phyloP scores from a whole-genome alignment of 1,284 basidiomycete species.

The Schizophyllum commune region DNA sequence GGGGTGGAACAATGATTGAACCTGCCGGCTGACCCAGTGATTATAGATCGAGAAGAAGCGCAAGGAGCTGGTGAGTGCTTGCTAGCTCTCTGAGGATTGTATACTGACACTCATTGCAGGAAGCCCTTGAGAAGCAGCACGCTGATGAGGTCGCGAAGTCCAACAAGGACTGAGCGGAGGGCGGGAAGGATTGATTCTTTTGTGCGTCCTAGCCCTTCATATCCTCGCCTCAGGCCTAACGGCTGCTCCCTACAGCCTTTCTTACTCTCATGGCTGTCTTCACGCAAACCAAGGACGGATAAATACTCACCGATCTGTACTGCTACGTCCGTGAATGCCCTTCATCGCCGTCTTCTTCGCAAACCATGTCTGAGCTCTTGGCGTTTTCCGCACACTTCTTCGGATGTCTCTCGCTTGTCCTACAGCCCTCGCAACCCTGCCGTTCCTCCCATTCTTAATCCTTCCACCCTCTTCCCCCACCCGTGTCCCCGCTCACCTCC shows the following conservation, averaged over 20 bases:
- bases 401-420: too few species aligned
- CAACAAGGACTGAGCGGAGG: conserved; percentile 3
- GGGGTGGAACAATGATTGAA: neutral
- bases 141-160: conserved; percentile 18
- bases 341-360: neutral
- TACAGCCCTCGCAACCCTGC: too few species aligned
- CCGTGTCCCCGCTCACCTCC: too few species aligned
- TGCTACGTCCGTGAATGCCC: neutral
- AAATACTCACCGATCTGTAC: neutral
- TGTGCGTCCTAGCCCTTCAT: neutral
- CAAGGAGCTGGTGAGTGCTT: conserved; percentile 40
- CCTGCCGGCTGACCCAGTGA: conserved; percentile 1
- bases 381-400: too few species aligned
- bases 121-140: conserved; percentile 31
- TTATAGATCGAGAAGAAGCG: conserved; percentile 50
- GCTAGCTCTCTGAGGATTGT: conserved; percentile 2
- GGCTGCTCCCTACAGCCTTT: neutral
- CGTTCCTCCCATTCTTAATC: too few species aligned
- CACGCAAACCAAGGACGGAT: conserved; percentile 10
- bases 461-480: too few species aligned
- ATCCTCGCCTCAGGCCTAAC: neutral
- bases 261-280: neutral
- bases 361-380: neutral
- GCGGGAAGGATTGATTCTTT: neutral
- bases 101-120: conserved; percentile 17